Percentiles rank a stretch among this genome's conserved stretches.
Evolutionary conservation across 108 stramenopile species (phyloP).

Genomic region (Cylindrotheca fusiformis): DNA sequence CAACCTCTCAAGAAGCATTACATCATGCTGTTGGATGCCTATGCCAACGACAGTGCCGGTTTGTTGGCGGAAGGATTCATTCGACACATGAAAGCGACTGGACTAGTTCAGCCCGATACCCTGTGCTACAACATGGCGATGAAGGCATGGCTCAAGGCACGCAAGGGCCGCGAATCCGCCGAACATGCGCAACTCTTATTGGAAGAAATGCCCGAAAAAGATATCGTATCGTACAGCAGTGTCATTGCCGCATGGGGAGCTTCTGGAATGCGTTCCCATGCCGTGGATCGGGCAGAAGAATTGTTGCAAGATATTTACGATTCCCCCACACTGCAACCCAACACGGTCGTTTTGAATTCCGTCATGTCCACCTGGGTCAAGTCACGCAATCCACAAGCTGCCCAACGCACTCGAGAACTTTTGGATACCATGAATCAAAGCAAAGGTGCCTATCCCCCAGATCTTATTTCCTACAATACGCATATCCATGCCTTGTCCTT

Average conservation of each 20-base stretch:
- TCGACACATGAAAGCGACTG: slow-evolving; percentile 32
- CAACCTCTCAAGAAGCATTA: slow-evolving; percentile 23
- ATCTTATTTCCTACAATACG: slow-evolving; percentile 49
- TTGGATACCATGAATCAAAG: slow-evolving; percentile 29
- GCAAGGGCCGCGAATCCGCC: slow-evolving; percentile 30
- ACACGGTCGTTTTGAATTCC: slow-evolving; percentile 34
- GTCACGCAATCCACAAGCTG: slow-evolving; percentile 22
- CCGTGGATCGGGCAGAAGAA: slow-evolving; percentile 39
- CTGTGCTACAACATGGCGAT: slow-evolving; percentile 47
- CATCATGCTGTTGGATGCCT: slow-evolving; percentile 28
- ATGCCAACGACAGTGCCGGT: slow-evolving; percentile 34
- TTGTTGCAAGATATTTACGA: slow-evolving; percentile 33
- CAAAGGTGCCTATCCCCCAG: slow-evolving; percentile 18
- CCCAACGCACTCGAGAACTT: slow-evolving; percentile 35
- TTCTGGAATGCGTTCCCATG: slow-evolving; percentile 42
- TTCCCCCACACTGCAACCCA: slow-evolving; percentile 27
- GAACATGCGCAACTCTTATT: slow-evolving; percentile 48
- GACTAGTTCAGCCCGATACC: slow-evolving; percentile 31
- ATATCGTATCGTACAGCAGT: slow-evolving; percentile 41
- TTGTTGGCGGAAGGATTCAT: slow-evolving; percentile 30
- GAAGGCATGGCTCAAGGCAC: slow-evolving; percentile 36
- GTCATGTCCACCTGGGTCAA: slow-evolving; percentile 51
- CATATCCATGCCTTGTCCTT: slow-evolving; percentile 37
- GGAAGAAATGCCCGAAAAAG: slow-evolving; percentile 27
- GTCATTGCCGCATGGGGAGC: slow-evolving; percentile 43